Conservation (phyloP, 352 stramenopile genomes). For the Sclerospora graminicola region DNA sequence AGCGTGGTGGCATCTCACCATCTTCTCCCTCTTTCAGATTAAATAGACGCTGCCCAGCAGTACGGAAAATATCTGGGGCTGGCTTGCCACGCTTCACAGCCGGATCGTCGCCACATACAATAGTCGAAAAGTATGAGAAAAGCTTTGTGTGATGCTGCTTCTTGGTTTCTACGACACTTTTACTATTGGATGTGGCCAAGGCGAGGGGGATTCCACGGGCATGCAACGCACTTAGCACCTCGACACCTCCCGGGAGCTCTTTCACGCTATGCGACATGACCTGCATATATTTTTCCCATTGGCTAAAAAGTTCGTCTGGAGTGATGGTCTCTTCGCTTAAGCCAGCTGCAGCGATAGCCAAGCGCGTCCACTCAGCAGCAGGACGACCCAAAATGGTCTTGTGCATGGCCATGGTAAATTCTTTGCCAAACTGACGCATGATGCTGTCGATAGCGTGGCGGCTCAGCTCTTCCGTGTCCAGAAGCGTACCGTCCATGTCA, state of each 20-base stretch:
- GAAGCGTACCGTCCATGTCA: slow-evolving; percentile 73
- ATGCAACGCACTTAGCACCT: slow-evolving; percentile 37
- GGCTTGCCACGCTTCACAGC: slow-evolving; percentile 62
- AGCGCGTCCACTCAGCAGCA: slow-evolving; percentile 55
- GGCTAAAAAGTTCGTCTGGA: slow-evolving; percentile 41
- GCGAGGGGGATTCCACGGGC: slow-evolving; percentile 47
- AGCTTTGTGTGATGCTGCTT: slow-evolving; percentile 52
- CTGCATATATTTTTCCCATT: slow-evolving; percentile 53
- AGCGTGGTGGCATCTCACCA: slow-evolving; percentile 25
- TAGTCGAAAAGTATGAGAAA: slow-evolving; percentile 64
- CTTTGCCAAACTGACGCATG: slow-evolving; percentile 39
- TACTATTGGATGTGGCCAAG: slow-evolving; percentile 62
- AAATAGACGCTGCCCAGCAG: slow-evolving; percentile 44
- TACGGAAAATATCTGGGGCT: slow-evolving; percentile 73
- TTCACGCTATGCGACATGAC: slow-evolving; percentile 43
- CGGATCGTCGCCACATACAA: slow-evolving; percentile 70
- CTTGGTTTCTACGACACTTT: slow-evolving; percentile 54
- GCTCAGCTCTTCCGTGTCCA: slow-evolving; percentile 75
- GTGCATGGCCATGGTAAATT: slow-evolving; percentile 50
- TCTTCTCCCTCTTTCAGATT: slow-evolving; percentile 22
- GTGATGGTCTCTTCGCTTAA: slow-evolving; percentile 32
- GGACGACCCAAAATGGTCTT: slow-evolving; percentile 69
- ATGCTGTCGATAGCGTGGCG: slow-evolving; percentile 45
- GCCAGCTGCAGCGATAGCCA: slow-evolving; percentile 38
- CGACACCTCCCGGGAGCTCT: slow-evolving; percentile 41